Evolutionary conservation across 495 filamentous ascomycete genomes (phyloP), one percentile per base, ranked within the genome.

Genomic region (Neurospora sp.): DNA sequence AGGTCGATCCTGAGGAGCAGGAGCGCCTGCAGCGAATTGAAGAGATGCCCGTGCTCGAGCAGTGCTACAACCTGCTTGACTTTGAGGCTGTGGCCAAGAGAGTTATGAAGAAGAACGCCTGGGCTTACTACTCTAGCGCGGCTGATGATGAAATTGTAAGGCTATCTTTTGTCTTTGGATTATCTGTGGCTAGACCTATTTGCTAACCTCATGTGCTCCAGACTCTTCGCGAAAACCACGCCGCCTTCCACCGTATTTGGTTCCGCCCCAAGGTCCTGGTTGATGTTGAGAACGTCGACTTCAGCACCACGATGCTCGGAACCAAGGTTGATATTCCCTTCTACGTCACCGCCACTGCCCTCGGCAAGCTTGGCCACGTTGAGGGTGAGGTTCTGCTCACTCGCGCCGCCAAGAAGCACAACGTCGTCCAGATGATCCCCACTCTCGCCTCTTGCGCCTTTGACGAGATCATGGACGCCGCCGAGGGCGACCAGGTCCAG

Each of bases 381-480:
- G 94, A 97, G 81, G 94, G 94, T 76, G 94, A 98, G 79, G 93
- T 97, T 0, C 85, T 96, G n/a, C 87, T 98, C 27, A 98, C 94
- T 5, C 86, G 88, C 62, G 93, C 93, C 11, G 92, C 96, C 1
- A 87, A 88, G 79, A 90, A 90, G 77, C 96, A 99, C 84, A 88
- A 94, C 79, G 92, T 97, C 37, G 84, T 97, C 71, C 94, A 98
- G 82, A 97, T 97, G 94, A 98, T 99, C 72, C 96, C 96, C 3
- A 99, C 96, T 8, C 87, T 99, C n/a, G 96, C 96, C 10, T 97
- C 93, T 23, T 98, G 96, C 84, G 93, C 93, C 20, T 98, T 99
- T 78, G 96, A 98, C 83, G 96, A 99, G 82, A 97, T 99, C 71
- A 84, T 95, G 74, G 96, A 97, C 79, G 96, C 94, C 39, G 87